Evolutionary conservation across 495 filamentous ascomycete genomes (phyloP).

Genomic region (Choiromyces venosus): DNA sequence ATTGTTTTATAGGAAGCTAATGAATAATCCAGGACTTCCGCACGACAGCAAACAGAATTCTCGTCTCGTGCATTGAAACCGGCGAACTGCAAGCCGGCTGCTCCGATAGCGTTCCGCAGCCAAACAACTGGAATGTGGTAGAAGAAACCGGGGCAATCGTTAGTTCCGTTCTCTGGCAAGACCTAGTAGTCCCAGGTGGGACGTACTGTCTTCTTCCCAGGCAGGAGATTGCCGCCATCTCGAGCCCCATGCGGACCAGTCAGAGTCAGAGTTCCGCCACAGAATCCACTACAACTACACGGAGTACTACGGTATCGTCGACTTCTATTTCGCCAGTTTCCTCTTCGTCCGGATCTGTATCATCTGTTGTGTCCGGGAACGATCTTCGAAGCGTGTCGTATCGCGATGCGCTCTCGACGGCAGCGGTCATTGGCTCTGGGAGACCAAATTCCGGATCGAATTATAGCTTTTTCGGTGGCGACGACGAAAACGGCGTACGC

Average conservation of each 20-base stretch:
- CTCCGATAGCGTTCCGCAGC: slow-evolving; percentile 1
- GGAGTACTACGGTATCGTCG: neutral
- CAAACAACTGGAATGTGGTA: slow-evolving; percentile 1
- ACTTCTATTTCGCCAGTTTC: neutral
- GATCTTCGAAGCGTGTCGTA: neutral
- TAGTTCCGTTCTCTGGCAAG: slow-evolving; percentile 1
- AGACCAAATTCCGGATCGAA: neutral
- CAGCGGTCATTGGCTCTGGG: neutral
- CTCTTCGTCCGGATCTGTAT: neutral
- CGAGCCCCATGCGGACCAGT: neutral
- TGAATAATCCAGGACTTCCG: neutral
- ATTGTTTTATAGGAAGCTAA: neutral
- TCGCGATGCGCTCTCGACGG: neutral
- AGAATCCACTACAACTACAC: neutral
- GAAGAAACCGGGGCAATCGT: neutral
- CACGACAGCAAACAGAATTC: neutral
- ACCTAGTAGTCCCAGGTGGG: neutral
- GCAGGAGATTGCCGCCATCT: neutral
- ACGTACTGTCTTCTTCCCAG: neutral
- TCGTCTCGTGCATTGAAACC: slow-evolving; percentile 3
- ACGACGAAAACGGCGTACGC: neutral
- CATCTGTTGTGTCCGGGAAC: neutral
- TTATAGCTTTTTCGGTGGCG: slow-evolving; percentile 1
- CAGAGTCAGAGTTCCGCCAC: neutral
- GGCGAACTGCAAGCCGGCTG: neutral